Evolutionary conservation across 1,139 yeast species (phyloP), one percentile per base, ranked within the genome.

Genomic region (Schizosaccharomyces versatilis): DNA sequence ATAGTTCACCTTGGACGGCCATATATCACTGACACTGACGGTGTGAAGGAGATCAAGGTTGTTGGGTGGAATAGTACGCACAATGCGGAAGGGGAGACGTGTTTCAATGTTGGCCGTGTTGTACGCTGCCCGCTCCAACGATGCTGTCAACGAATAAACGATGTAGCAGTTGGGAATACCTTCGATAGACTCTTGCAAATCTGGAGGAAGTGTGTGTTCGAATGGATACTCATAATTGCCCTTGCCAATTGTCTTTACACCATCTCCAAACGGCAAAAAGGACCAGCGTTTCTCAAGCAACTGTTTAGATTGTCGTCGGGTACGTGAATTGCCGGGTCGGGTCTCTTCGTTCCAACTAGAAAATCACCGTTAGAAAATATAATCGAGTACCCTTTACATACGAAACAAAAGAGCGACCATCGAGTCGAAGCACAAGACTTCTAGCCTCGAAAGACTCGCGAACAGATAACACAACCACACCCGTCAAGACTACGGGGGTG

Each of bases 1-100:
- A 67, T 90, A 90, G 62, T 93, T 97, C 52, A 90, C 85, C 66
- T 90, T 90, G 52, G 78, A 71, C 1, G 98, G 97, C 99, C 99
- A 93, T 0, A 88, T 81, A 65, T 90, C 90, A 64, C 85, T 95
- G 19, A 90, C 94, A 0, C 95, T 86, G 55, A 86, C 84, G 0
- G 97, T 84, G 67, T 90, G 97, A 0, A 93, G 75, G 51, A 88
- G 71, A 64, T 93, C 98, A 1, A 84, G 76, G 0, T 94, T 78
- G 67, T 88, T 97, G 1, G 94, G 77, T 0, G 95, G 80, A 57
- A 88, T 69, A 0, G 98, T 90, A 61, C 98, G 74, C n/a, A 90
- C 78, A 10, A 93, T 80, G 58, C 95, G 75, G 9, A 93, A 61
- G 63, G 81, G 88, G 61, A 80, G 83, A 61, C 77, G 80, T 32